Evolutionary conservation across 345 rosid genomes (phyloP).

Genomic region (Jatropha curcas): DNA sequence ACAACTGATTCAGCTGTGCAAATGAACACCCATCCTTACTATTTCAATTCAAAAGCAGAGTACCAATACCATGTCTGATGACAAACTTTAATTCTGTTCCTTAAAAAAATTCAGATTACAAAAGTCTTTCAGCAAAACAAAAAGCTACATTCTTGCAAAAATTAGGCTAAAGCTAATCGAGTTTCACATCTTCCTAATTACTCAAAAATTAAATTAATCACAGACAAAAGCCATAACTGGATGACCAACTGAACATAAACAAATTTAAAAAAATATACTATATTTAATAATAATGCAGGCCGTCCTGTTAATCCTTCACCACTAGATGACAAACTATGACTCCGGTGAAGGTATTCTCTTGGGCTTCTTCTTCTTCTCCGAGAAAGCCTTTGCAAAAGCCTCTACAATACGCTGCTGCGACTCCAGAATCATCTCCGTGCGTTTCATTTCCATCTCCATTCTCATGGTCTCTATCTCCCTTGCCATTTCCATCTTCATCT

Average conservation of each 20-base stretch:
- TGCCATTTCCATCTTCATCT: slow-evolving; percentile 88
- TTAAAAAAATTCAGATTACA: background rate
- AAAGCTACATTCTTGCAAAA: slow-evolving; percentile 9
- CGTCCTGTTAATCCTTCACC: background rate
- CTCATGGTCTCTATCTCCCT: slow-evolving; percentile 83
- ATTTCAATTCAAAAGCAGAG: too few relatives aligned
- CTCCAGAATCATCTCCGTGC: slow-evolving; percentile 79
- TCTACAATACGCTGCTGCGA: slow-evolving; percentile 82
- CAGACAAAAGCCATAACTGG: background rate
- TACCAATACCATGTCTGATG: too few relatives aligned
- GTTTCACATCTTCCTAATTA: background rate
- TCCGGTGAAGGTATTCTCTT: slow-evolving; percentile 14
- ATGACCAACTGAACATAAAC: background rate
- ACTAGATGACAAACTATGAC: background rate
- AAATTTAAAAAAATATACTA: too few relatives aligned
- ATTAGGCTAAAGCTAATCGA: background rate
- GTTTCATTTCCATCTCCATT: slow-evolving; percentile 93
- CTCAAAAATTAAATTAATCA: background rate
- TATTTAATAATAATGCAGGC: background rate
- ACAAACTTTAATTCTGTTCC: background rate
- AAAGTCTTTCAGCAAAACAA: background rate
- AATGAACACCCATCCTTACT: too few relatives aligned
- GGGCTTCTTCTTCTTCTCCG: slow-evolving; percentile 49
- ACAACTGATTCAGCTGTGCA: too few relatives aligned
- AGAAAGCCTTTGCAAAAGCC: slow-evolving; percentile 62